Conservation (phyloP, 257 asterid genomes). For the Orobanche coerulescens region DNA sequence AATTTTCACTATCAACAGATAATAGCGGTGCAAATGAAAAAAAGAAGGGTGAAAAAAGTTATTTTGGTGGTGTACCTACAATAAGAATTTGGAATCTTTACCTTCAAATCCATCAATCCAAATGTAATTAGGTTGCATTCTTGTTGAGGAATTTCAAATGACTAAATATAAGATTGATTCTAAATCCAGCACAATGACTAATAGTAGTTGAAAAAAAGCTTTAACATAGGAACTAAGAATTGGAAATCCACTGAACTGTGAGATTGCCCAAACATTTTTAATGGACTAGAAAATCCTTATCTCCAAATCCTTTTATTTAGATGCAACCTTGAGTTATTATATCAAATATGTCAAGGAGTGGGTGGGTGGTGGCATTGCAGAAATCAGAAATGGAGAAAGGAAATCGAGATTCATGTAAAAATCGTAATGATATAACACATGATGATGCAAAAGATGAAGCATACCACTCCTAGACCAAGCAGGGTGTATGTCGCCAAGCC, state of each 20-base stretch:
- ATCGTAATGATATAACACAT: not conserved
- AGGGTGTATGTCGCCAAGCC: slow-evolving; percentile 60
- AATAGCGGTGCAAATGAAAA: no score
- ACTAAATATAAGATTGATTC: no score
- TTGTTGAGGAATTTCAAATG: no score
- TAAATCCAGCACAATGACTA: no score
- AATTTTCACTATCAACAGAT: no score
- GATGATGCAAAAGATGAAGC: slow-evolving; percentile 15
- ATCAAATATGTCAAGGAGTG: not conserved
- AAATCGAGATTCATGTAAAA: slow-evolving; percentile 2
- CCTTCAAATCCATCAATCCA: no score
- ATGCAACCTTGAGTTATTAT: not conserved
- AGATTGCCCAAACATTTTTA: not conserved
- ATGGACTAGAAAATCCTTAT: not conserved
- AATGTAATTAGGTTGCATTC: no score
- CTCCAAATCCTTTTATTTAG: not conserved
- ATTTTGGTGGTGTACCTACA: no score
- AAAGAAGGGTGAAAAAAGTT: no score
- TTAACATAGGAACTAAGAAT: no score
- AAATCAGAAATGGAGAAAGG: not conserved
- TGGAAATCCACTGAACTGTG: no score
- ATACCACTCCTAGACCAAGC: slow-evolving; percentile 71
- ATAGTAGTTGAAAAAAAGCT: no score
- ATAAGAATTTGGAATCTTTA: not conserved
- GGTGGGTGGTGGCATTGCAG: not conserved